Percentiles rank a stretch among this genome's conserved stretches.
phyloP scores from a whole-genome alignment of 2,329 filamentous ascomycete genomes.

The Ophiostoma tasmaniense region DNA sequence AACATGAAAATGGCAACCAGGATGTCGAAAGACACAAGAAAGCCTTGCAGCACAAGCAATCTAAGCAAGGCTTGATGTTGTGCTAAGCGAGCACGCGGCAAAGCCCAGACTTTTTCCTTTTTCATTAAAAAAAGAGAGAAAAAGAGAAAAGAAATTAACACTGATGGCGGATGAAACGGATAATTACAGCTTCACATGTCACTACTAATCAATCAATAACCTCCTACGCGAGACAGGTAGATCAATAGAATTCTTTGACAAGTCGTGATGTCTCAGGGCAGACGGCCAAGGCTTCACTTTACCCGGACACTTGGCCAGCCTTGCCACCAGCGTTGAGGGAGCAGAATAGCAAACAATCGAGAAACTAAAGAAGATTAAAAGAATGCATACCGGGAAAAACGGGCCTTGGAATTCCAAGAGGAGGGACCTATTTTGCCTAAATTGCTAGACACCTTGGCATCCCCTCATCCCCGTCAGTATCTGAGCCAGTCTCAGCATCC shows the following conservation, averaged over 20 bases:
- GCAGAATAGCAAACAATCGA: not conserved
- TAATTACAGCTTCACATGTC: not conserved
- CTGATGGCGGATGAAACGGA: not conserved
- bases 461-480: not conserved
- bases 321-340: not conserved
- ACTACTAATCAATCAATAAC: not conserved
- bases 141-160: too few species aligned
- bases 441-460: not conserved
- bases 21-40: not conserved
- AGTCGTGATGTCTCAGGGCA: not conserved
- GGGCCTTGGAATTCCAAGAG: not conserved
- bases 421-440: not conserved
- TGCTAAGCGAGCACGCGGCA: not conserved
- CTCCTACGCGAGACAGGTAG: too few species aligned
- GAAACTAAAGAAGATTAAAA: not conserved
- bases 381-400: not conserved
- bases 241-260: not conserved
- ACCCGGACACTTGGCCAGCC: not conserved
- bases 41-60: not conserved
- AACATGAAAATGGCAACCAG: not conserved
- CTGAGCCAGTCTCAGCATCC: too few species aligned
- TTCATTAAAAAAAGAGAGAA: not conserved
- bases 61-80: not conserved
- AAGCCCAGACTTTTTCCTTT: not conserved
- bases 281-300: not conserved